A percentile compares a stretch with the other conserved stretches of the same genome.
phyloP scores from a whole-genome alignment of 306 rosid genomes.

The Vigna trinervia region DNA sequence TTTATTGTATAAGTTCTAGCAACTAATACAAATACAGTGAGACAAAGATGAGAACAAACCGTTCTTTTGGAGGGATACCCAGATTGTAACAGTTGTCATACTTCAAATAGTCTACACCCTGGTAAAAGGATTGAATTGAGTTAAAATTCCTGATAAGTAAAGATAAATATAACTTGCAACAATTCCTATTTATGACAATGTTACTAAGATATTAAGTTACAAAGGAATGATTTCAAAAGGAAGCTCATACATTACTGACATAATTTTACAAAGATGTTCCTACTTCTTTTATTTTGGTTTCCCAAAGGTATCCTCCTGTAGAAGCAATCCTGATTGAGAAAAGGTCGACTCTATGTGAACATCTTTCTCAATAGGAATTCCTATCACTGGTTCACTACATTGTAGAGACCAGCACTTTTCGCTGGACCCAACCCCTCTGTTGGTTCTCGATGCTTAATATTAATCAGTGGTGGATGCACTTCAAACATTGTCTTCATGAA shows the following conservation, averaged over 20 bases:
- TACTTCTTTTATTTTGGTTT: neutral
- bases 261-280: neutral
- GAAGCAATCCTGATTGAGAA: too few species aligned
- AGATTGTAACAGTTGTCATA: constrained; percentile 94
- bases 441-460: too few species aligned
- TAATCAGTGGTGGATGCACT: too few species aligned
- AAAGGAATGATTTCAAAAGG: constrained; percentile 28
- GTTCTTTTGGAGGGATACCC: constrained; percentile 75
- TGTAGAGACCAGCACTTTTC: too few species aligned
- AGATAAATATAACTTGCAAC: constrained; percentile 16
- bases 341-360: neutral
- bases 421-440: too few species aligned
- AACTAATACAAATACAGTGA: constrained; percentile 27
- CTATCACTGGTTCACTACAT: too few species aligned
- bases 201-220: constrained; percentile 20
- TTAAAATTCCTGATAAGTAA: neutral
- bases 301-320: neutral
- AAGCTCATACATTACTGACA: constrained; percentile 8
- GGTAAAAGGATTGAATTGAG: constrained; percentile 34
- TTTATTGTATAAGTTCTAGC: constrained; percentile 11
- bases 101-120: constrained; percentile 94
- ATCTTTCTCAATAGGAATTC: neutral
- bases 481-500: too few species aligned
- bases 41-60: constrained; percentile 61
- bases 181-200: constrained; percentile 15